These are phyloP conservation scores for Rubia occidens DNA, from an alignment of 305 asterid species.

Conservation along the genomic window DNA sequence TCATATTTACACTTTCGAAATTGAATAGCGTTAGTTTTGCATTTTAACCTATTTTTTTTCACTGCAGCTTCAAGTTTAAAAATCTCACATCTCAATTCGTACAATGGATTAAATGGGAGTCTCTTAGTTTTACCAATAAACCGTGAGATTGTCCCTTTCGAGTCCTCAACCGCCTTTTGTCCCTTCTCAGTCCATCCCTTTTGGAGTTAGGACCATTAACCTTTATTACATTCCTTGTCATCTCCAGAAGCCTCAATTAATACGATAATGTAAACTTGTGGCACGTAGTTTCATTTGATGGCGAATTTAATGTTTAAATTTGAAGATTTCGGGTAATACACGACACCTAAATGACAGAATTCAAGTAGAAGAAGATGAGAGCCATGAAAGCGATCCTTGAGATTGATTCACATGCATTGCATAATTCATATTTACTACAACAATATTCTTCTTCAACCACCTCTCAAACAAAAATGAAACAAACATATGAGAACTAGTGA, in stretches of 20 bases:
- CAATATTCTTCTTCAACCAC: not conserved
- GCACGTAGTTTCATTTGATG: not conserved
- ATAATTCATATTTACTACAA: constrained; percentile 10
- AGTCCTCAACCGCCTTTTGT: not conserved
- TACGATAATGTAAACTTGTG: not conserved
- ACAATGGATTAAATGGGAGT: not conserved
- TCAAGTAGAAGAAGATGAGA: constrained; percentile 10
- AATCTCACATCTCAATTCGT: no score
- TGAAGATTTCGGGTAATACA: constrained; percentile 5
- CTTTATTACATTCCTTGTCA: not conserved
- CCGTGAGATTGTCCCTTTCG: not conserved
- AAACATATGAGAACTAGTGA: no score
- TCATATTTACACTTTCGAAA: no score
- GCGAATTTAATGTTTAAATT: not conserved
- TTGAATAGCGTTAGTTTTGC: no score
- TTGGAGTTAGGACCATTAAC: constrained; percentile 6
- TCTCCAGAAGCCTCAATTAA: not conserved
- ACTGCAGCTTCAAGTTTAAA: no score
- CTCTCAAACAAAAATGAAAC: no score
- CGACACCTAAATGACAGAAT: constrained; percentile 10
- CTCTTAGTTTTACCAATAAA: not conserved
- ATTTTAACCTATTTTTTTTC: no score
- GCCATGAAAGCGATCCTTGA: constrained; percentile 31
- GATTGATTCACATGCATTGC: constrained; percentile 30
- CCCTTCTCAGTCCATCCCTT: not conserved